Evolutionary conservation across 495 filamentous ascomycete species (phyloP).

Genomic region (Annulohypoxylon nitens): DNA sequence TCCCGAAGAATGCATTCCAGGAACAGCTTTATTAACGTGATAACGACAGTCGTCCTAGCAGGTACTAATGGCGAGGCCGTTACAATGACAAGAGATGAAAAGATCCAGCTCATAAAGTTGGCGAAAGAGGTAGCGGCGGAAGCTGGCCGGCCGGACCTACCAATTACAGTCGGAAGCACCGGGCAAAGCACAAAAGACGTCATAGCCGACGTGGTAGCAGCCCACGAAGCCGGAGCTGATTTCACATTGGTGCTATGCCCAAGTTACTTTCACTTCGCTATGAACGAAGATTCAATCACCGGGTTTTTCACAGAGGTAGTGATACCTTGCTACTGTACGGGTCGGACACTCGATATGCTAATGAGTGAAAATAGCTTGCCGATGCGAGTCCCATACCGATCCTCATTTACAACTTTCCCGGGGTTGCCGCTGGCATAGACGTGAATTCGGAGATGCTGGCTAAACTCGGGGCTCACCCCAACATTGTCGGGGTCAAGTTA

Average conservation of each 20-base stretch:
- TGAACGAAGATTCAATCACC: conserved; percentile 3
- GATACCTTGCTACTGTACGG: not conserved
- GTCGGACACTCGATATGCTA: not conserved
- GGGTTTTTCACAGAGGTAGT: conserved; percentile 10
- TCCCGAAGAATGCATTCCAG: not conserved
- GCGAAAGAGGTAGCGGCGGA: conserved; percentile 5
- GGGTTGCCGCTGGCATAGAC: conserved; percentile 48
- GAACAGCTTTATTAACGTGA: not conserved
- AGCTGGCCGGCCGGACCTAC: not conserved
- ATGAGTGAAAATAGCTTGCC: conserved; percentile 31
- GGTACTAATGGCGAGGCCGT: conserved; percentile 10
- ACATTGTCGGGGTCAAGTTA: conserved; percentile 57
- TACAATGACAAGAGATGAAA: conserved; percentile 7
- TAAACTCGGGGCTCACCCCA: conserved; percentile 44
- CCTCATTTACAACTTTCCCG: conserved; percentile 53
- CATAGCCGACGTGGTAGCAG: not conserved
- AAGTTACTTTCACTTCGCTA: conserved; percentile 11
- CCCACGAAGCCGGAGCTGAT: conserved; percentile 6
- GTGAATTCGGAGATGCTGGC: conserved; percentile 53
- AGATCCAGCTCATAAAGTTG: conserved; percentile 2
- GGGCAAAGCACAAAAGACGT: conserved; percentile 14
- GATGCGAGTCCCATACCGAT: conserved; percentile 48
- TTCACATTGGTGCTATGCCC: conserved; percentile 10
- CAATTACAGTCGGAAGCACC: conserved; percentile 4
- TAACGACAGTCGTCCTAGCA: conserved; percentile 9